Evolutionary conservation across 768 basidiomycete genomes (phyloP).

Genomic region (Auricularia auricula-judae): DNA sequence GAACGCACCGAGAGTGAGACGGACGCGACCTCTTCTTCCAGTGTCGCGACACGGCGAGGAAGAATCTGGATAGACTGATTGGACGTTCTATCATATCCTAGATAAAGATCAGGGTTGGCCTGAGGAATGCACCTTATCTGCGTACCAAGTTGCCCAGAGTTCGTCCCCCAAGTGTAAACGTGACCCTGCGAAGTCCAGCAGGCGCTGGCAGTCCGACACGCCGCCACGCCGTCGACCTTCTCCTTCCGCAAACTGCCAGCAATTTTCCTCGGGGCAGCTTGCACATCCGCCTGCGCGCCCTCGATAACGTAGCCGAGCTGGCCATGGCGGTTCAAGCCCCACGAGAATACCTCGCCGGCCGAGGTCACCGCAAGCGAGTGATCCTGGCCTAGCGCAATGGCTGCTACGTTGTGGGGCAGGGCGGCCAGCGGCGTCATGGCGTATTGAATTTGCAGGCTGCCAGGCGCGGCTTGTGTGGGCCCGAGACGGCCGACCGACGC

Average conservation of each 20-base stretch:
- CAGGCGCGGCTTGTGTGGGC: not conserved
- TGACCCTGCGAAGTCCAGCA: slow-evolving; percentile 65
- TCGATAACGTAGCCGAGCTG: slow-evolving; percentile 87
- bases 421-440: slow-evolving; percentile 49
- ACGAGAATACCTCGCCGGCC: slow-evolving; percentile 74
- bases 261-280: slow-evolving; percentile 65
- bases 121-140: too few relatives aligned
- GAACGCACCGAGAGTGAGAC: slow-evolving; percentile 62
- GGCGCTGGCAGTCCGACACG: slow-evolving; percentile 75
- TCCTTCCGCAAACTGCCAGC: slow-evolving; percentile 69
- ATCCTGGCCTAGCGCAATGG: slow-evolving; percentile 84
- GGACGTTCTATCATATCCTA: slow-evolving; percentile 57
- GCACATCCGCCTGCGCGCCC: slow-evolving; percentile 58
- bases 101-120: too few relatives aligned
- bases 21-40: slow-evolving; percentile 57
- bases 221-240: slow-evolving; percentile 67
- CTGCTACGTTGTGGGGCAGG: slow-evolving; percentile 42
- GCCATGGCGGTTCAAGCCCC: slow-evolving; percentile 82
- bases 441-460: slow-evolving; percentile 56
- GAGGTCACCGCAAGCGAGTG: slow-evolving; percentile 82
- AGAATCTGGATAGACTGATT: slow-evolving; percentile 58
- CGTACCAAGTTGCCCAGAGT: slow-evolving; percentile 70
- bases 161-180: slow-evolving; percentile 88
- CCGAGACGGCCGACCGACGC: slow-evolving; percentile 74
- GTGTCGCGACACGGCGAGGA: slow-evolving; percentile 72